phyloP scores from a whole-genome alignment of 1,284 basidiomycete species.

The Ganoderma boninense region DNA sequence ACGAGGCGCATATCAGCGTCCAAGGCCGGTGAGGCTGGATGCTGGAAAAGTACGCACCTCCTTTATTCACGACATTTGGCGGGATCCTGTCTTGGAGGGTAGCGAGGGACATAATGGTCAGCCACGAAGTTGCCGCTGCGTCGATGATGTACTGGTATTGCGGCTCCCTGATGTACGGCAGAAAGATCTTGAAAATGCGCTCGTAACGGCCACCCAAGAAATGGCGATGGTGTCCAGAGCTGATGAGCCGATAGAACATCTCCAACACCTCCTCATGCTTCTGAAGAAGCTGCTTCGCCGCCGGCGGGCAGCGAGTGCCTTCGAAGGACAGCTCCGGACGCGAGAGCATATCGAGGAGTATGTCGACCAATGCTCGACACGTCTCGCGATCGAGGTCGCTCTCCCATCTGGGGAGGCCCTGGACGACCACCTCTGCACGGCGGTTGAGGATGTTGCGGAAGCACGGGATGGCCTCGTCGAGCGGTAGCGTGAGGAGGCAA shows the following conservation, averaged over 20 bases:
- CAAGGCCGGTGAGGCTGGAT: neutral
- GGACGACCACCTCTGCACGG: constrained; percentile 10
- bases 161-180: neutral
- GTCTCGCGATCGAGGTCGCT: constrained; percentile 11
- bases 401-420: constrained; percentile 3
- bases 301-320: neutral
- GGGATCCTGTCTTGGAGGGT: neutral
- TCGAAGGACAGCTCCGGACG: neutral
- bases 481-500: constrained; percentile 11
- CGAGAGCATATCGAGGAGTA: constrained; percentile 14
- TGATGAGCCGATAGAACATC: neutral
- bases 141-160: neutral
- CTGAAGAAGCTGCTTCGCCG: neutral
- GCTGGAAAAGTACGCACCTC: neutral
- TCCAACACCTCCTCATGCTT: neutral
- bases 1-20: neutral
- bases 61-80: neutral
- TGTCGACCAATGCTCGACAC: neutral
- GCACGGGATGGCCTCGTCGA: constrained; percentile 4
- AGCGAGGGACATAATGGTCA: neutral
- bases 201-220: neutral
- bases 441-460: constrained; percentile 12
- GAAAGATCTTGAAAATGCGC: neutral
- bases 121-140: neutral
- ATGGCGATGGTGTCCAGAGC: neutral